These are phyloP conservation scores for Aristolochia californica DNA, from an alignment of 164 flowering plant species.

Conservation along the genomic window DNA sequence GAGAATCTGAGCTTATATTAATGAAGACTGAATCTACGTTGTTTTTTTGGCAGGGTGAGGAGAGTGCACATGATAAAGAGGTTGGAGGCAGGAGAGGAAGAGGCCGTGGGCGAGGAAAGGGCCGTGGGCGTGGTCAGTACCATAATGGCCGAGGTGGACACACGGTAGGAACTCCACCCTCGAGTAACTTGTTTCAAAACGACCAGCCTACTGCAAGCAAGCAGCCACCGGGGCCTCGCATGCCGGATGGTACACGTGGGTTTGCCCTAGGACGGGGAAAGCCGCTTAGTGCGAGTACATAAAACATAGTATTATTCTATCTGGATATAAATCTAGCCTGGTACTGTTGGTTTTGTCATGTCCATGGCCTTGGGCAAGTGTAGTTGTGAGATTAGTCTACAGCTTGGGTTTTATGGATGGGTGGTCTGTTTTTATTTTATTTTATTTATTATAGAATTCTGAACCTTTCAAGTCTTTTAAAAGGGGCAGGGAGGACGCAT, in stretches of 20 bases:
- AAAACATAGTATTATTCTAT: no score
- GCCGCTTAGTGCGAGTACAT: slow-evolving; percentile 17
- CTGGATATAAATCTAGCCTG: neutral
- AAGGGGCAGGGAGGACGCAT: neutral
- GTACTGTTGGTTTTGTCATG: neutral
- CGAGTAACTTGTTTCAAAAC: slow-evolving; percentile 10
- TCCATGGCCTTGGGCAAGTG: no score
- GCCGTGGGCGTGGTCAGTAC: slow-evolving; percentile 53
- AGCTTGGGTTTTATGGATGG: no score
- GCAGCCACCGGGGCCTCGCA: slow-evolving; percentile 76
- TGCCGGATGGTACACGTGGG: slow-evolving; percentile 85
- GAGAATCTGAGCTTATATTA: neutral
- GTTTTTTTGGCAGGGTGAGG: slow-evolving; percentile 45
- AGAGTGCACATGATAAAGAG: slow-evolving; percentile 39
- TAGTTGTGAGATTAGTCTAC: no score
- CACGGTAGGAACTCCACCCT: slow-evolving; percentile 31
- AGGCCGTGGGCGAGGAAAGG: slow-evolving; percentile 51
- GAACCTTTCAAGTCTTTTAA: no score
- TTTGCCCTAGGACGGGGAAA: slow-evolving; percentile 70
- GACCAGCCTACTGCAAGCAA: slow-evolving; percentile 28
- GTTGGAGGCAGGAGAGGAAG: slow-evolving; percentile 46
- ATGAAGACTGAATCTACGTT: neutral
- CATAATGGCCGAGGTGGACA: slow-evolving; percentile 38
- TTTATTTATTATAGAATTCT: no score
- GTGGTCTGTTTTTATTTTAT: no score